Evolutionary conservation across 306 rosid species (phyloP).

Genomic region (Fagus sylvatica): DNA sequence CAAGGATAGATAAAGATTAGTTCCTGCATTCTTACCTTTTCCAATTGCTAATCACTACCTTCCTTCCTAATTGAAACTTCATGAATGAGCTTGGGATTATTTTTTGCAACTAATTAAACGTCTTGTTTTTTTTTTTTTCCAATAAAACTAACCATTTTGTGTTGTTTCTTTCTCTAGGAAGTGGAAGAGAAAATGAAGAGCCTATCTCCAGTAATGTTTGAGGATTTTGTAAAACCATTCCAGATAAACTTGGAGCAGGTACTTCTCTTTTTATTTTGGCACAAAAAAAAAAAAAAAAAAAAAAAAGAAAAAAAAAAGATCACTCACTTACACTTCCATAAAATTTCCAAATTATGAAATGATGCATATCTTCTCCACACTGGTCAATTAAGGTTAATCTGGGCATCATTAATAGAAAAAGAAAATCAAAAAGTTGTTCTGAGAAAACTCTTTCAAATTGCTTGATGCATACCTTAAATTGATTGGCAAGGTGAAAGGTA

Average conservation of each 20-base stretch:
- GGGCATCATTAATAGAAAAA: background rate
- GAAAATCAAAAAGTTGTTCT: no score
- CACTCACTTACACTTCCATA: background rate
- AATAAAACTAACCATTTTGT: background rate
- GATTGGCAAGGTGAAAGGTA: background rate
- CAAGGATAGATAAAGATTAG: background rate
- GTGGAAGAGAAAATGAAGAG: conserved; percentile 75
- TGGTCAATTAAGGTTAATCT: background rate
- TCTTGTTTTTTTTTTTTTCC: background rate
- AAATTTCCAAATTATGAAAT: background rate
- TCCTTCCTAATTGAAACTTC: conserved; percentile 4
- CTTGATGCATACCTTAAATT: background rate
- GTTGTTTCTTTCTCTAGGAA: conserved; percentile 48
- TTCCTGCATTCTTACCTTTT: background rate
- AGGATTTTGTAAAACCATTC: conserved; percentile 81
- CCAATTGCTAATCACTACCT: background rate
- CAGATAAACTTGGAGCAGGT: conserved; percentile 80
- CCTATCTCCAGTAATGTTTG: conserved; percentile 80
- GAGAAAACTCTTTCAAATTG: background rate
- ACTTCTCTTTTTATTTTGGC: conserved; percentile 22
- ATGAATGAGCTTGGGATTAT: background rate
- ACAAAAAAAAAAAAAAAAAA: background rate
- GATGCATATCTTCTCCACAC: background rate
- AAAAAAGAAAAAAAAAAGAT: background rate
- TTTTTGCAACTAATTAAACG: background rate